Evolutionary conservation across 202 grass and related monocot genomes (phyloP).

Genomic region (Cymbopogon flexuosus): DNA sequence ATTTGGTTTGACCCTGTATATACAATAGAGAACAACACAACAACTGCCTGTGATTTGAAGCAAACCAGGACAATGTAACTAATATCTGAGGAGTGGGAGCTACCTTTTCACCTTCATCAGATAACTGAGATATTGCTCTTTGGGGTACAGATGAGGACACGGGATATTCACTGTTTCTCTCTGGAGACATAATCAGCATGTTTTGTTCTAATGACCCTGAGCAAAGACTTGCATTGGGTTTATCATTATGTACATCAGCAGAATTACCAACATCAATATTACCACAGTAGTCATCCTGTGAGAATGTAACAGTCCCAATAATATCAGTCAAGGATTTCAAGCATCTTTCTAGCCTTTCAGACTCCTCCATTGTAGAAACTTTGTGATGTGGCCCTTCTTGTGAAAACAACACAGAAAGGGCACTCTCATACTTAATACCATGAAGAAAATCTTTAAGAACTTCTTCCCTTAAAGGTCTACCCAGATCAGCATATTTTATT

Average conservation of each 20-base stretch:
- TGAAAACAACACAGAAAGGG: conserved; percentile 51
- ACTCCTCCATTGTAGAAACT: conserved; percentile 42
- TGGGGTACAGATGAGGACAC: conserved; percentile 10
- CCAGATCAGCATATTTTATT: conserved; percentile 36
- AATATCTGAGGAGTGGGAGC: conserved; percentile 4
- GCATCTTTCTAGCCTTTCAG: conserved; percentile 56
- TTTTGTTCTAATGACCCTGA: conserved; percentile 32
- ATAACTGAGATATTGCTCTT: conserved; percentile 38
- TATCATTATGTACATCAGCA: conserved; percentile 24
- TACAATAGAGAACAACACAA: conserved; percentile 20
- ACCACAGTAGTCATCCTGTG: conserved; percentile 38
- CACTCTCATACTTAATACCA: conserved; percentile 57
- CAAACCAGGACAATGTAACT: conserved; percentile 12
- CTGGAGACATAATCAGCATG: conserved; percentile 25
- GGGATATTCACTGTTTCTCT: conserved; percentile 29
- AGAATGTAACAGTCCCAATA: conserved; percentile 48
- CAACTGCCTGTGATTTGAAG: not conserved
- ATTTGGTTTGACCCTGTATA: not conserved
- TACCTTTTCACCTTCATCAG: conserved; percentile 58
- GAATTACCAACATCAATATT: conserved; percentile 24
- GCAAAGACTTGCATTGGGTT: conserved; percentile 3
- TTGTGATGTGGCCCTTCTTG: conserved; percentile 41
- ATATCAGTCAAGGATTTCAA: conserved; percentile 59
- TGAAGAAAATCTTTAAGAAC: conserved; percentile 61
- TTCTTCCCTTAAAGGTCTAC: conserved; percentile 52